A percentile compares a stretch with the other conserved stretches of the same genome.
These are phyloP conservation scores for Bertia moriformis DNA, from an alignment of 2,329 filamentous ascomycete species.

Conservation along the genomic window DNA sequence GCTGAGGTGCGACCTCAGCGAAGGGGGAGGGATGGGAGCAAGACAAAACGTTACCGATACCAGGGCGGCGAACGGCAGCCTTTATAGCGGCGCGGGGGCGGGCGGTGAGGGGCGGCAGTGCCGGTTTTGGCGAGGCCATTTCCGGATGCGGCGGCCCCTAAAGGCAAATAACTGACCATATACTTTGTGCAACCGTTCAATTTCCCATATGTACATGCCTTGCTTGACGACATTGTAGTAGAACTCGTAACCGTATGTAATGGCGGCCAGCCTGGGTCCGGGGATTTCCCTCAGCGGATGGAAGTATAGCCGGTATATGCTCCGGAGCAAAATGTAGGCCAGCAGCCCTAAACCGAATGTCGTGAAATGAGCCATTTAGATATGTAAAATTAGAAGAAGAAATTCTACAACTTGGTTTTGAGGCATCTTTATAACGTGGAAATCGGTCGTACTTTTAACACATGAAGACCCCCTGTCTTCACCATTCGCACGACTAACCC, in stretches of 20 bases:
- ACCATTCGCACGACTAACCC: no score
- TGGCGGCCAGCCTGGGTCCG: constrained; percentile 10
- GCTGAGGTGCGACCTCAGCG: no score
- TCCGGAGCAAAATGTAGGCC: not conserved
- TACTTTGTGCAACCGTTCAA: constrained; percentile 8
- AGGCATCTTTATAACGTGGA: no score
- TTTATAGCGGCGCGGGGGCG: not conserved
- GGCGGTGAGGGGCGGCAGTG: not conserved
- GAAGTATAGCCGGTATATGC: not conserved
- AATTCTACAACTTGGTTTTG: no score
- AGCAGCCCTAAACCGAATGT: not conserved
- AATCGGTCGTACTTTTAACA: no score
- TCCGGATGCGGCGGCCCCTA: not conserved
- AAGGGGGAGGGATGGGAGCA: no score
- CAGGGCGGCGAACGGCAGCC: not conserved
- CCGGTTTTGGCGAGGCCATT: not conserved
- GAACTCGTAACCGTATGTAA: constrained; percentile 9
- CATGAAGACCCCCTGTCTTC: no score
- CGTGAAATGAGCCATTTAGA: not conserved
- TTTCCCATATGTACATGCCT: constrained; percentile 8
- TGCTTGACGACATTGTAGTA: constrained; percentile 8
- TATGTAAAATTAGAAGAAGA: not conserved
- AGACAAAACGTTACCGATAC: not conserved
- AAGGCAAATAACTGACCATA: constrained; percentile 7
- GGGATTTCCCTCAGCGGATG: constrained; percentile 4